These are phyloP conservation scores for Talaromyces sp. DNA, from an alignment of 2,329 filamentous ascomycete species.

Conservation along the genomic window DNA sequence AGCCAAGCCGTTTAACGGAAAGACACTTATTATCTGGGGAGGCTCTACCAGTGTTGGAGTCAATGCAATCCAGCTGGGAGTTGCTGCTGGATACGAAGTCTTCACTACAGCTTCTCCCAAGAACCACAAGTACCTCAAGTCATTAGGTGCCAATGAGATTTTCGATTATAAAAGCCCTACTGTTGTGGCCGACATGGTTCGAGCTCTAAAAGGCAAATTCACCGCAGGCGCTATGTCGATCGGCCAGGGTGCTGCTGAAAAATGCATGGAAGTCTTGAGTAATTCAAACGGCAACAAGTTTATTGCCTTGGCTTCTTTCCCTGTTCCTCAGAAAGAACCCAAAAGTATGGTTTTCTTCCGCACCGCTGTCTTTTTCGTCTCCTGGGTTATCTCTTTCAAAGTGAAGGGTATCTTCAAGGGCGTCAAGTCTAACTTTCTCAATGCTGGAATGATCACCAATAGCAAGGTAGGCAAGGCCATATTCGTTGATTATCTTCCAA, in stretches of 20 bases:
- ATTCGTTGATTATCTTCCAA: conserved; percentile 29
- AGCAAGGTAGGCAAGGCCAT: conserved; percentile 14
- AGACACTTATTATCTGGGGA: conserved; percentile 51
- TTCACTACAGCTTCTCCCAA: conserved; percentile 51
- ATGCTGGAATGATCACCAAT: conserved; percentile 4
- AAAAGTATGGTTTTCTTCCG: background rate
- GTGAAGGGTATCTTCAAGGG: conserved; percentile 6
- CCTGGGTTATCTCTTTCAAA: conserved; percentile 5
- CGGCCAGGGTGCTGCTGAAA: conserved; percentile 3
- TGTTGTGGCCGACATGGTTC: conserved; percentile 6
- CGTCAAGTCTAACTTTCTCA: conserved; percentile 3
- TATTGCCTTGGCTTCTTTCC: conserved; percentile 5
- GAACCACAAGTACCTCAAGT: conserved; percentile 43
- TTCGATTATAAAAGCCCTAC: conserved; percentile 24
- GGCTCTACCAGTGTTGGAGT: conserved; percentile 47
- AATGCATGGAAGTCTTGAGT: conserved; percentile 2
- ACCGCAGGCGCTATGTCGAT: conserved; percentile 5
- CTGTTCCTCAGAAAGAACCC: conserved; percentile 5
- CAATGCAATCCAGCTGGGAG: conserved; percentile 46
- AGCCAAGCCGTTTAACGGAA: conserved; percentile 40
- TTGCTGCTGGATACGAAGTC: conserved; percentile 41
- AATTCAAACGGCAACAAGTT: conserved; percentile 5
- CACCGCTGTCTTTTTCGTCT: conserved; percentile 3
- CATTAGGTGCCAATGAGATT: conserved; percentile 17
- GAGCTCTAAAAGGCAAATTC: conserved; percentile 8